phyloP scores from a whole-genome alignment of 2,329 filamentous ascomycete species.

The Fusarium redolens region DNA sequence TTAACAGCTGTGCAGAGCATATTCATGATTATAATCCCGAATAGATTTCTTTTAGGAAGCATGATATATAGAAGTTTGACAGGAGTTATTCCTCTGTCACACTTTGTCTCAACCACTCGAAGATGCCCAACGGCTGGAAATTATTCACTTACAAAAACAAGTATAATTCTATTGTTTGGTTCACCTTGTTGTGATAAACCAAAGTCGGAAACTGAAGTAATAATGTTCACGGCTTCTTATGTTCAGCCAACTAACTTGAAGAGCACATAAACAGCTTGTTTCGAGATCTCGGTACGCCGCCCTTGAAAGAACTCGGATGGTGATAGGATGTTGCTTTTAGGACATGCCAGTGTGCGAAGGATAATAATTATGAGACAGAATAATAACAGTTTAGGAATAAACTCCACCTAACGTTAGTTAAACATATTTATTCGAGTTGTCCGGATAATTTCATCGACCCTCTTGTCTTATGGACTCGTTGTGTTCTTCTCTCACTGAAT shows the following conservation, averaged over 20 bases:
- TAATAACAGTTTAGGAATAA: neutral
- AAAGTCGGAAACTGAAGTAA: neutral
- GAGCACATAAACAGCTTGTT: neutral
- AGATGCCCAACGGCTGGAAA: neutral
- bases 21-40: neutral
- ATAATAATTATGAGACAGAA: neutral
- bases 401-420: too few species aligned
- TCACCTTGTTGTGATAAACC: neutral
- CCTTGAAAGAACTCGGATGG: neutral
- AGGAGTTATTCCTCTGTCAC: neutral
- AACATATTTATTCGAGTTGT: neutral
- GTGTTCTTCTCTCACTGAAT: neutral
- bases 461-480: neutral
- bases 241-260: neutral
- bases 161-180: too few species aligned
- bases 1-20: neutral
- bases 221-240: neutral
- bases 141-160: neutral
- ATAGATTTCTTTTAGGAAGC: neutral
- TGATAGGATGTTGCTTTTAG: neutral
- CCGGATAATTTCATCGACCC: neutral
- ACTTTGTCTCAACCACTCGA: neutral
- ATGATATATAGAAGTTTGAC: neutral
- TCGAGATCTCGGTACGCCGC: neutral
- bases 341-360: neutral